Evolutionary conservation across 495 filamentous ascomycete species (phyloP).

Genomic region (Neurospora sp.): DNA sequence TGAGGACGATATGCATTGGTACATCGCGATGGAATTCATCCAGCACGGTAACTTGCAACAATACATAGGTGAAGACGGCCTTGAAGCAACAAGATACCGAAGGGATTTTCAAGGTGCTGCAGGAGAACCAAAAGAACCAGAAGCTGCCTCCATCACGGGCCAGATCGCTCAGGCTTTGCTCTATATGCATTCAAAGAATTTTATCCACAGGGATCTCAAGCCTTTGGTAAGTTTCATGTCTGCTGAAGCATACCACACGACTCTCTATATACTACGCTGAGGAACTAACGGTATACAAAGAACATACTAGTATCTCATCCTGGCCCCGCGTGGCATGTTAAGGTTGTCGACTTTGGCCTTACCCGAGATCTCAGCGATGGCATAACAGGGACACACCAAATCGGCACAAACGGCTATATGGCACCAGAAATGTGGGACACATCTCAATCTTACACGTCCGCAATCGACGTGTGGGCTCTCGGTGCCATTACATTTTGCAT

Average conservation of each 20-base stretch:
- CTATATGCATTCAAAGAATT: constrained; percentile 38
- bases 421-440: constrained; percentile 8
- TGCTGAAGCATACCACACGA: no score
- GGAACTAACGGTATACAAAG: neutral
- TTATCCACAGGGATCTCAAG: constrained; percentile 43
- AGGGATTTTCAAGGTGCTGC: no score
- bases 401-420: constrained; percentile 8
- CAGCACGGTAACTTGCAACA: constrained; percentile 22
- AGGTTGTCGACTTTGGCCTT: constrained; percentile 45
- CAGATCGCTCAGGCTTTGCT: constrained; percentile 38
- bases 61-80: constrained; percentile 3
- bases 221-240: constrained; percentile 20
- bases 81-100: neutral
- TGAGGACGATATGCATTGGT: constrained; percentile 16
- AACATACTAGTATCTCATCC: constrained; percentile 10
- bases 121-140: constrained; percentile 13
- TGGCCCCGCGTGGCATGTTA: constrained; percentile 31
- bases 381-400: constrained; percentile 1
- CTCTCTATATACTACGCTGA: no score
- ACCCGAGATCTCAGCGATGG: constrained; percentile 12
- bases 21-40: constrained; percentile 35
- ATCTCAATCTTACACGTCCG: neutral
- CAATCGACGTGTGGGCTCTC: constrained; percentile 14
- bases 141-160: constrained; percentile 24
- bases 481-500: constrained; percentile 4